Evolutionary conservation across 257 asterid species (phyloP).

Genomic region (Rehmannia glutinosa): DNA sequence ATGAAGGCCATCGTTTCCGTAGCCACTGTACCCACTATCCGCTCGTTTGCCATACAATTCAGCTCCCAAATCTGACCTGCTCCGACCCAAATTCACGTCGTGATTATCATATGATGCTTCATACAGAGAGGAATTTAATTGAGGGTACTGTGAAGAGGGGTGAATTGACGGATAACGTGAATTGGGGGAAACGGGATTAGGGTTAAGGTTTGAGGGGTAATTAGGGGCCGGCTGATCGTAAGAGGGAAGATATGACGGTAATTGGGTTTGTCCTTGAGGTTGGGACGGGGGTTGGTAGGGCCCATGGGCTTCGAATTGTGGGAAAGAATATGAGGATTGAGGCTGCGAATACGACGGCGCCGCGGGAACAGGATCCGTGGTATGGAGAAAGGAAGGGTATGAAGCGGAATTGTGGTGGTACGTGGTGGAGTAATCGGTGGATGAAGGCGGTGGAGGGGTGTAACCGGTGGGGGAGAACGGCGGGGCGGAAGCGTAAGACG

Average conservation of each 20-base stretch:
- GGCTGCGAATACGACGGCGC: slow-evolving; percentile 51
- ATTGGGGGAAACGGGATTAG: slow-evolving; percentile 38
- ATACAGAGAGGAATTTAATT: slow-evolving; percentile 23
- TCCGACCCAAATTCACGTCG: slow-evolving; percentile 37
- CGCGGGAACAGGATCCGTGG: slow-evolving; percentile 51
- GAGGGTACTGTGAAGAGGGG: slow-evolving; percentile 37
- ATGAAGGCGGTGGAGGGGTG: slow-evolving; percentile 34
- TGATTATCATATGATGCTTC: slow-evolving; percentile 38
- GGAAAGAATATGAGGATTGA: slow-evolving; percentile 38
- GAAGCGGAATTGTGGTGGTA: slow-evolving; percentile 37
- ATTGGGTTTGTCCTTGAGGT: slow-evolving; percentile 28
- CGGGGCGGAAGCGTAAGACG: slow-evolving; percentile 76
- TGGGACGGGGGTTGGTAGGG: slow-evolving; percentile 40
- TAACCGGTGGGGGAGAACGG: slow-evolving; percentile 49
- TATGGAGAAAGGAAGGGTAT: slow-evolving; percentile 37
- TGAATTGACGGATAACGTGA: slow-evolving; percentile 44
- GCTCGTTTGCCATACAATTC: slow-evolving; percentile 49
- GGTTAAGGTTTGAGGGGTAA: slow-evolving; percentile 31
- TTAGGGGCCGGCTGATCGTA: slow-evolving; percentile 47
- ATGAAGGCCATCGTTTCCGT: slow-evolving; percentile 42
- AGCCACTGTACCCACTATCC: slow-evolving; percentile 40
- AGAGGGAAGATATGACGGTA: slow-evolving; percentile 38
- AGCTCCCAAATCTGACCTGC: slow-evolving; percentile 55
- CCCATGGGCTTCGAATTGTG: slow-evolving; percentile 47
- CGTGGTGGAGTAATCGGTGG: slow-evolving; percentile 37